Percentiles rank a stretch among this genome's conserved stretches.
Conservation (phyloP, 1,139 yeast genomes). For the Yamadazyma triangularis region DNA sequence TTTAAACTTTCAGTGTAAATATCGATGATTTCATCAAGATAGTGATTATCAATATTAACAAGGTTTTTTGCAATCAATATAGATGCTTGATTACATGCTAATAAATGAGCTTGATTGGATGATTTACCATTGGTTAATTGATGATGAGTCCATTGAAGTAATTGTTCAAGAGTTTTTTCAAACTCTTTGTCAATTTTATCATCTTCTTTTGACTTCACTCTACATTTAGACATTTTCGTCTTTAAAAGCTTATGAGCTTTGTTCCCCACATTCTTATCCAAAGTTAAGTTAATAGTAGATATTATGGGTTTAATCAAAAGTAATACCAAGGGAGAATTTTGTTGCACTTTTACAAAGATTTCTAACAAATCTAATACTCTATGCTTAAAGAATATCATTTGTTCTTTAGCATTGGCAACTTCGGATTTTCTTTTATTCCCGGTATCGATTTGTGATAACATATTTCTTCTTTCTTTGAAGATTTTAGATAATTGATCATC, state of each 20-base stretch:
- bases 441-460: constrained; percentile 43
- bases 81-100: constrained; percentile 59
- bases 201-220: constrained; percentile 13
- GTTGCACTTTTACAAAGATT: constrained; percentile 47
- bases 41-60: constrained; percentile 26
- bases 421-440: constrained; percentile 71
- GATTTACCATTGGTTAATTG: constrained; percentile 39
- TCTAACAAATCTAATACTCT: constrained; percentile 76
- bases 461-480: constrained; percentile 74
- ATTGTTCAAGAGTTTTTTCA: constrained; percentile 17
- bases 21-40: constrained; percentile 40
- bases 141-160: constrained; percentile 30
- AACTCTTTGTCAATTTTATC: too few relatives aligned
- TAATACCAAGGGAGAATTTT: constrained; percentile 38
- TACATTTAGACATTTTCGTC: constrained; percentile 55
- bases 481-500: constrained; percentile 82
- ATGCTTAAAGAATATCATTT: constrained; percentile 73
- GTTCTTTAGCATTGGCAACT: constrained; percentile 71
- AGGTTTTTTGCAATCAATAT: constrained; percentile 60
- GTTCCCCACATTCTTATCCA: constrained; percentile 64
- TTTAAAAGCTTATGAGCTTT: constrained; percentile 74
- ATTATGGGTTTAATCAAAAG: constrained; percentile 57
- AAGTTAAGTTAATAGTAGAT: constrained; percentile 57
- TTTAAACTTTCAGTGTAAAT: constrained; percentile 55
- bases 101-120: constrained; percentile 46